Base-by-base conservation (phyloP, 2,329 filamentous ascomycete species). In the Calonectria pauciramosa region DNA sequence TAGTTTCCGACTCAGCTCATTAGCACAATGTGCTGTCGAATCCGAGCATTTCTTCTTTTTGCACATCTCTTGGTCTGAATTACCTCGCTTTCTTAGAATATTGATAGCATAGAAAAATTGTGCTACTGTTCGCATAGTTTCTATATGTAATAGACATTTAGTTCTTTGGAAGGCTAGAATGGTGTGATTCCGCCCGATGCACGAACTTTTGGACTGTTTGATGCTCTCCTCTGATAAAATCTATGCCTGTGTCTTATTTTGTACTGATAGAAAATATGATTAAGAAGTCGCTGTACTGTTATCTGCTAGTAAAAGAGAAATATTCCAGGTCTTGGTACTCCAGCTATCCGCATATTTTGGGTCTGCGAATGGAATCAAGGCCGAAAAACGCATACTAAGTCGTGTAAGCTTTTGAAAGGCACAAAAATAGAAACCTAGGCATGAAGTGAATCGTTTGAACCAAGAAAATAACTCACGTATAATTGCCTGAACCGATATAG, bases 1-100 rank as follows among this genome's bases (percentile, higher is more conserved):
- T 44, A 34, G 51, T 66, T 41, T 71, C 69, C 59, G 69, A 71
- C 28, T 71, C 69, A 71, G 69, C 49, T 66, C 54, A 59, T 41
- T 13, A 18, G 32, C 11, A n/a, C 11, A 2, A 4, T 1, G 13
- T 59, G 54, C 10, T n/a, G 5, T 3, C n/a, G n/a, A 23, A 26
- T 36, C 18, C 14, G 52, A 16, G 9, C 18, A 47, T n/a, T 47
- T n/a, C 41, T 10, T 36, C 11, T 47, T 47, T 20, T n/a, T n/a
- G 20, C 41, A n/a, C 7, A 20, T 28, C n/a, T 38, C n/a, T 28
- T n/a, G 3, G 14, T n/a, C 20, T 10, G 13, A 1, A 26, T 32
- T 54, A n/a, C 51, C 51, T 16, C 51, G 28, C 28, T 32, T 28
- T 52, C 16, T 54, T 14, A 54, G 28, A 54, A 20, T 6, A 20